A percentile compares a stretch with the other conserved stretches of the same genome.
phyloP scores from a whole-genome alignment of 331 rosid species.

The Pyracantha coccinea region DNA sequence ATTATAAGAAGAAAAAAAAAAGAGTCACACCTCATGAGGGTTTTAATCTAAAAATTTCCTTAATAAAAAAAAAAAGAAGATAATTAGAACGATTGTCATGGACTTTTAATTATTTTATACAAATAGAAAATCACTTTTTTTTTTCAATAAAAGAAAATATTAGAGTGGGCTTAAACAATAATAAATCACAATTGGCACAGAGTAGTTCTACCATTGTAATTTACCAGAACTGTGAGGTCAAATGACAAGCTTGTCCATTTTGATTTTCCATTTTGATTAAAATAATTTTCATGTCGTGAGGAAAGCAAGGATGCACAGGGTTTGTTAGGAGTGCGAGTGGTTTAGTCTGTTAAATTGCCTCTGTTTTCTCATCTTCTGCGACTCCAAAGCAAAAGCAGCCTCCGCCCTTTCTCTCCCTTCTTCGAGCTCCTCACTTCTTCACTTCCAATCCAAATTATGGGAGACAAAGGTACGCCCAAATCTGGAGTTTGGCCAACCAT shows the following conservation, averaged over 20 bases:
- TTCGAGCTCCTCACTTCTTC: conserved; percentile 4
- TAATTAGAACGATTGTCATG: no score
- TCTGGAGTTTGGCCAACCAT: conserved; percentile 62
- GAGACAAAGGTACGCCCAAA: conserved; percentile 68
- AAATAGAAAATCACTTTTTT: no score
- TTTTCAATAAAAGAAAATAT: neutral
- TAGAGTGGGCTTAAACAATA: neutral
- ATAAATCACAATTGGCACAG: neutral
- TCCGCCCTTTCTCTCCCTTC: conserved; percentile 13
- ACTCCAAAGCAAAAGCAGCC: conserved; percentile 12
- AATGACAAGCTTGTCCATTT: neutral
- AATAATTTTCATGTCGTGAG: neutral
- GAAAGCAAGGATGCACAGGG: neutral
- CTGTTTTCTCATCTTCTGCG: neutral
- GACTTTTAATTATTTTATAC: no score
- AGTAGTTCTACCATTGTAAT: neutral
- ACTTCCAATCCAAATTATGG: conserved; percentile 34
- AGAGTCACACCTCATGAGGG: no score
- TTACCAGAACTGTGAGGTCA: conserved; percentile 1
- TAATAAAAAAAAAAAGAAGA: no score
- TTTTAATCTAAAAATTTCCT: no score
- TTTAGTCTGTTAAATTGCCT: neutral
- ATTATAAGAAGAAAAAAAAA: no score
- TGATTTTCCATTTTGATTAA: neutral
- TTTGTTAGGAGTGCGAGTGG: neutral